These are phyloP conservation scores for Jatropha curcas DNA, from an alignment of 345 rosid species.

Conservation along the genomic window DNA sequence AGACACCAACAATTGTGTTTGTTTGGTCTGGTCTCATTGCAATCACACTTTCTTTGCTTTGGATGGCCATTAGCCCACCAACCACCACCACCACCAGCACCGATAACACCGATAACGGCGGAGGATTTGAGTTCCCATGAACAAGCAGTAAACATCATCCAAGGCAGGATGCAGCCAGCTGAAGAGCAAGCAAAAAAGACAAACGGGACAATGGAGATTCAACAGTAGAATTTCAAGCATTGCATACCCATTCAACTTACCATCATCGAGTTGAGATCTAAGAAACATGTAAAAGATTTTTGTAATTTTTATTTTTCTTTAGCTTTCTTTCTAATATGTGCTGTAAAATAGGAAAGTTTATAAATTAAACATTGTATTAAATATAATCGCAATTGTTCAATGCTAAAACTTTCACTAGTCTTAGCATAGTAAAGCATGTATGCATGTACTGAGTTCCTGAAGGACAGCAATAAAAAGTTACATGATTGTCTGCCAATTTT, in stretches of 20 bases:
- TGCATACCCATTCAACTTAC: neutral
- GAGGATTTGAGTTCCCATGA: slow-evolving; percentile 68
- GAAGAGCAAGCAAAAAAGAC: too few relatives aligned
- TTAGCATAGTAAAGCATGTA: neutral
- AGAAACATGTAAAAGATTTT: neutral
- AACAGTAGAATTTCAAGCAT: neutral
- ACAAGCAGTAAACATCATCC: neutral
- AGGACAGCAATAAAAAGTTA: too few relatives aligned
- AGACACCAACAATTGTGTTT: slow-evolving; percentile 88
- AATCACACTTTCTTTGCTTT: slow-evolving; percentile 72
- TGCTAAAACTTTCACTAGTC: neutral
- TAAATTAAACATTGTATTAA: too few relatives aligned
- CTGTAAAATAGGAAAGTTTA: neutral
- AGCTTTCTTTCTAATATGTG: neutral
- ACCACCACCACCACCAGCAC: slow-evolving; percentile 10
- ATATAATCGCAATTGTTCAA: neutral
- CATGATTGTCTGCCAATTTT: neutral
- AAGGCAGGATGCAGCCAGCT: neutral
- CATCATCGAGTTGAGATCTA: neutral
- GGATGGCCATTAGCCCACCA: slow-evolving; percentile 75
- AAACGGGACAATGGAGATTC: neutral
- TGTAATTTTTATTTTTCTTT: neutral
- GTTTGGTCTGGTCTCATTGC: slow-evolving; percentile 97
- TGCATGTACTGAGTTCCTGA: too few relatives aligned
- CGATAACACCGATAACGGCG: slow-evolving; percentile 36